These are phyloP conservation scores for Candida odintsovae DNA, from an alignment of 805 yeast species.

Conservation along the genomic window DNA sequence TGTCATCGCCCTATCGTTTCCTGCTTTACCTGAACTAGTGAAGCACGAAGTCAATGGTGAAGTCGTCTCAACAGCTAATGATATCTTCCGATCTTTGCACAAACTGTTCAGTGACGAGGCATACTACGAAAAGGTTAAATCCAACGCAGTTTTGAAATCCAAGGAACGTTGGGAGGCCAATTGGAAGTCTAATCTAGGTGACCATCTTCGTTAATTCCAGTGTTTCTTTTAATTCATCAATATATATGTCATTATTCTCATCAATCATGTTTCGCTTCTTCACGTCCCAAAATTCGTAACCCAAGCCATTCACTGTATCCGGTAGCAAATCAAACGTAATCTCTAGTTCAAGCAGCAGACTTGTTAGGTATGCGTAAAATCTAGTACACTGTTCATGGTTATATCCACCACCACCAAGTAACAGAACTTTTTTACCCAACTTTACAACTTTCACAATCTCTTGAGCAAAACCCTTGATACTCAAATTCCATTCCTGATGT, in stretches of 20 bases:
- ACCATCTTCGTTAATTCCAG: constrained; percentile 7
- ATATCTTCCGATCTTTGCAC: constrained; percentile 39
- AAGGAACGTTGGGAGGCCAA: constrained; percentile 64
- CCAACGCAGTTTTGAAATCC: constrained; percentile 75
- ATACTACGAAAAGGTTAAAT: constrained; percentile 38
- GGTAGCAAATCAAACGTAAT: constrained; percentile 43
- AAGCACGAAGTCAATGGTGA: constrained; percentile 66
- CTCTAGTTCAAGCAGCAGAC: constrained; percentile 13
- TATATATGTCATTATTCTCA: constrained; percentile 26
- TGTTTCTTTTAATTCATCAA: constrained; percentile 14
- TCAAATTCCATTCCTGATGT: constrained; percentile 63
- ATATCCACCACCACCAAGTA: constrained; percentile 80
- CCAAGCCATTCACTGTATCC: constrained; percentile 43
- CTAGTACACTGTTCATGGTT: constrained; percentile 55
- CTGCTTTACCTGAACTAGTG: constrained; percentile 76
- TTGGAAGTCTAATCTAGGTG: constrained; percentile 47
- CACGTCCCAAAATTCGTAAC: constrained; percentile 45
- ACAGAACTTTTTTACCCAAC: constrained; percentile 31
- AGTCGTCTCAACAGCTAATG: constrained; percentile 37
- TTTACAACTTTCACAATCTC: constrained; percentile 27
- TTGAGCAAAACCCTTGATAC: constrained; percentile 42
- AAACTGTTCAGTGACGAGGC: constrained; percentile 28
- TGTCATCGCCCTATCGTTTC: constrained; percentile 70
- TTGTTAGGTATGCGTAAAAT: constrained; percentile 42
- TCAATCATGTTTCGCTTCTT: constrained; percentile 27